Conservation (phyloP, 176 grass and related monocot genomes). For the Eleusine coracana region DNA sequence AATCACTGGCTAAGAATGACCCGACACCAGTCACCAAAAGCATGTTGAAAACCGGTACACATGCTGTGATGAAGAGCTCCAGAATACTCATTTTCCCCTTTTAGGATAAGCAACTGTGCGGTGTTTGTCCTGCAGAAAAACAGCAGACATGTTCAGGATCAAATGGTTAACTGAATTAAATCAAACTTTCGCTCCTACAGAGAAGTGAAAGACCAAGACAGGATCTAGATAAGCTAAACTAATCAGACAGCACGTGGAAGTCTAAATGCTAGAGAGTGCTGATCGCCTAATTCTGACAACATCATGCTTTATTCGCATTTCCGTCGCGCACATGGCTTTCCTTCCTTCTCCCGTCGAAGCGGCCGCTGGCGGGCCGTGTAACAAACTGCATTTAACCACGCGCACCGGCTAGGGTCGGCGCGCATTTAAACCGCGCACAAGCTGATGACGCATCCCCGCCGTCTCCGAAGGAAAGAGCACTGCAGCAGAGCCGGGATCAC, state of each 20-base stretch:
- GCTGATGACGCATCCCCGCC: background rate
- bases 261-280: background rate
- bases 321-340: background rate
- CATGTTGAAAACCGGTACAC: conserved; percentile 71
- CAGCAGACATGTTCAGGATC: background rate
- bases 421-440: background rate
- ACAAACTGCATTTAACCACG: background rate
- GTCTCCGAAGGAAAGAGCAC: background rate
- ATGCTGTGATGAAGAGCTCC: conserved; percentile 73
- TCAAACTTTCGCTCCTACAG: background rate
- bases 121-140: conserved; percentile 3
- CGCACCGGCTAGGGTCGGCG: background rate
- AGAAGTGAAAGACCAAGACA: background rate
- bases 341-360: background rate
- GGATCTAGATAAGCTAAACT: too few relatives aligned
- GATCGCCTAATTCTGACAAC: background rate
- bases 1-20: conserved; percentile 62
- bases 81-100: conserved; percentile 57
- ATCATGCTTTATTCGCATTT: background rate
- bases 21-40: conserved; percentile 78
- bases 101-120: conserved; percentile 13
- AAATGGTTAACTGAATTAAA: background rate
- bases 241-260: background rate
- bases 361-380: background rate
- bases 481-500: background rate